Evolutionary conservation across 192 early-diverging fungal genomes (phyloP).

Genomic region (Cladochytrium replicatum): DNA sequence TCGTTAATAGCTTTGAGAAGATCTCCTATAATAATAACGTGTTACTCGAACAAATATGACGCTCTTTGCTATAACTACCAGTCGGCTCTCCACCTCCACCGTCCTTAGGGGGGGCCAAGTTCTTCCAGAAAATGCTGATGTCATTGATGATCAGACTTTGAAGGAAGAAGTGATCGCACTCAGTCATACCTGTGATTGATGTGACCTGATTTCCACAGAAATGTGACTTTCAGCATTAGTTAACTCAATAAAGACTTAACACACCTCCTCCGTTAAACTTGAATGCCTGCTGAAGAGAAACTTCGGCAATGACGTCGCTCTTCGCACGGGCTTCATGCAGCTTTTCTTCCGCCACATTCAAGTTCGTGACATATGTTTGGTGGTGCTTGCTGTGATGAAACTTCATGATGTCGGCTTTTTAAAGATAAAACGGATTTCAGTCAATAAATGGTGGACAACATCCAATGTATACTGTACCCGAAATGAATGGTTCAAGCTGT

Average conservation of each 20-base stretch:
- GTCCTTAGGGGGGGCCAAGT: constrained; percentile 70
- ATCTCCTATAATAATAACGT: constrained; percentile 17
- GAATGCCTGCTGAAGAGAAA: constrained; percentile 68
- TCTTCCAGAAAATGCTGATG: constrained; percentile 92
- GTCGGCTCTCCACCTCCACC: constrained; percentile 69
- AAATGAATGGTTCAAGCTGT: constrained; percentile 92
- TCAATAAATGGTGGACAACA: too few species aligned
- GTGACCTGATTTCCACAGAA: too few species aligned
- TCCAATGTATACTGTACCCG: constrained; percentile 22
- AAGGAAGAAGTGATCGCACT: too few species aligned
- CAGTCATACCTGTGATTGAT: constrained; percentile 33
- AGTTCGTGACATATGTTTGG: constrained; percentile 75
- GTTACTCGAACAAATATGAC: background rate
- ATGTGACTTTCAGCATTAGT: too few species aligned
- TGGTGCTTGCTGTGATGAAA: constrained; percentile 95
- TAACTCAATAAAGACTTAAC: constrained; percentile 5
- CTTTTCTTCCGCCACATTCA: constrained; percentile 93
- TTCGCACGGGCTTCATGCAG: constrained; percentile 55
- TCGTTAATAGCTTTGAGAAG: constrained; percentile 65
- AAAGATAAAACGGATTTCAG: too few species aligned
- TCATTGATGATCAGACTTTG: too few species aligned
- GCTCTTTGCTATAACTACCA: constrained; percentile 30
- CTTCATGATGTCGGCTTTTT: constrained; percentile 79
- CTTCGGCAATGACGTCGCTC: constrained; percentile 62
- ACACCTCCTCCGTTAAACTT: constrained; percentile 91